phyloP scores from a whole-genome alignment of 2,329 filamentous ascomycete genomes.

The Scytalidium lignicola region DNA sequence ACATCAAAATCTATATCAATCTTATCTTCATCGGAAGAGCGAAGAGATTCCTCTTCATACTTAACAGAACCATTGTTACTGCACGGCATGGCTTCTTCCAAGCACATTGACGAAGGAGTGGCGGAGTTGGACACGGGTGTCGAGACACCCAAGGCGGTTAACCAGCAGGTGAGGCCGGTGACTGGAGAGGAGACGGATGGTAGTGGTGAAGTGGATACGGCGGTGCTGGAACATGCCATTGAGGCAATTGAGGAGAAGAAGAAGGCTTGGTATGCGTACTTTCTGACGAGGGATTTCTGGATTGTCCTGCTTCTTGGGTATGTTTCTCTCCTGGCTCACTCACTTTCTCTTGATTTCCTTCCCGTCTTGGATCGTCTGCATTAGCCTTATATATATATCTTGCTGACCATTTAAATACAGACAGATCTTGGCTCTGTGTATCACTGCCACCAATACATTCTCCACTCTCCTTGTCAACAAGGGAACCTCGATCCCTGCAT shows the following conservation, averaged over 20 bases:
- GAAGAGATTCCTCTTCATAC: neutral
- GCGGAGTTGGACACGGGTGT: neutral
- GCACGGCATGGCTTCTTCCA: neutral
- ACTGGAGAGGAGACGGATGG: neutral
- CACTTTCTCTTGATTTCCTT: too few species aligned
- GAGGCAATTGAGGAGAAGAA: constrained; percentile 49
- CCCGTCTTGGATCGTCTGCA: too few species aligned
- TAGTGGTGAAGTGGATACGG: constrained; percentile 15
- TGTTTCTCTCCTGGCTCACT: constrained; percentile 13
- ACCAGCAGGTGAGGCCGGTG: constrained; percentile 7
- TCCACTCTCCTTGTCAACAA: constrained; percentile 63
- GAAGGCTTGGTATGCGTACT: constrained; percentile 64
- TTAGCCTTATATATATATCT: too few species aligned
- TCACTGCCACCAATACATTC: constrained; percentile 90
- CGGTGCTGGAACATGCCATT: constrained; percentile 36
- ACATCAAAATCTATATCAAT: neutral
- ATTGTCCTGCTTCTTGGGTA: constrained; percentile 71
- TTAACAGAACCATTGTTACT: neutral
- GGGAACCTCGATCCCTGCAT: constrained; percentile 81
- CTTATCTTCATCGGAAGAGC: neutral
- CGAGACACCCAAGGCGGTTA: neutral
- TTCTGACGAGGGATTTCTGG: constrained; percentile 85
- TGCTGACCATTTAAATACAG: constrained; percentile 28
- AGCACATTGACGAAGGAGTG: neutral
- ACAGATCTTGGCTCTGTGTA: constrained; percentile 81